Conservation (phyloP, 768 basidiomycete genomes). For the Naganishia kalamii region DNA sequence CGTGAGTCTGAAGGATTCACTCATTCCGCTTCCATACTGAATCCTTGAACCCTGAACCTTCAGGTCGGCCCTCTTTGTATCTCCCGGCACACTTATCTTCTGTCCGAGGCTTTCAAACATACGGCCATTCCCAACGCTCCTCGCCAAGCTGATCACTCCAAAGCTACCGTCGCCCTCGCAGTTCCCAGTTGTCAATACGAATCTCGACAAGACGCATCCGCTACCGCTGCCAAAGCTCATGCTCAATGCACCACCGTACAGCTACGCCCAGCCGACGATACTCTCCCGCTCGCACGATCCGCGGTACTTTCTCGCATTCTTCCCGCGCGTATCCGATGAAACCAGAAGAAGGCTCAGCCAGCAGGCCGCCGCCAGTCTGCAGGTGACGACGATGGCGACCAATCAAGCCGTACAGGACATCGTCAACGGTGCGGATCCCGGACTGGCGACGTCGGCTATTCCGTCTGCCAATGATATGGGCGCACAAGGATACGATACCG, state of each 20-base stretch:
- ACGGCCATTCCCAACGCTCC: conserved; percentile 7
- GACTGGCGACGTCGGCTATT: background rate
- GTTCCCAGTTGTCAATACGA: background rate
- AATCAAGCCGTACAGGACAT: background rate
- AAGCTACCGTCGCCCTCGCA: background rate
- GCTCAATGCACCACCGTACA: conserved; percentile 2
- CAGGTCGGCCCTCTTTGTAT: conserved; percentile 13
- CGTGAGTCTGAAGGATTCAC: background rate
- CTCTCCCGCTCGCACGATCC: conserved; percentile 19
- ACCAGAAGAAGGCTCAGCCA: background rate
- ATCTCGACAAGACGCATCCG: background rate
- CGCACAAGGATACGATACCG: background rate
- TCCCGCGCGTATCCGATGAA: conserved; percentile 5
- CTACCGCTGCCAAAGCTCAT: conserved; percentile 2
- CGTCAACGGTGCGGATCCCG: background rate
- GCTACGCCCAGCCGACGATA: conserved; percentile 13
- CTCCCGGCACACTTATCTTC: background rate
- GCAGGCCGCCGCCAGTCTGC: background rate
- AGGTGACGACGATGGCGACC: background rate
- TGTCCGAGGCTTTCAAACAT: conserved; percentile 7
- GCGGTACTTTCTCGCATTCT: conserved; percentile 14
- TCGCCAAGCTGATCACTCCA: conserved; percentile 7
- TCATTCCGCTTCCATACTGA: too few relatives aligned
- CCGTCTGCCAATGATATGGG: background rate
- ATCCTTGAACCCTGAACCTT: background rate